Percentiles rank a stretch among this genome's conserved stretches.
phyloP scores from a whole-genome alignment of 257 asterid species.

The Thymus mandschuricus region DNA sequence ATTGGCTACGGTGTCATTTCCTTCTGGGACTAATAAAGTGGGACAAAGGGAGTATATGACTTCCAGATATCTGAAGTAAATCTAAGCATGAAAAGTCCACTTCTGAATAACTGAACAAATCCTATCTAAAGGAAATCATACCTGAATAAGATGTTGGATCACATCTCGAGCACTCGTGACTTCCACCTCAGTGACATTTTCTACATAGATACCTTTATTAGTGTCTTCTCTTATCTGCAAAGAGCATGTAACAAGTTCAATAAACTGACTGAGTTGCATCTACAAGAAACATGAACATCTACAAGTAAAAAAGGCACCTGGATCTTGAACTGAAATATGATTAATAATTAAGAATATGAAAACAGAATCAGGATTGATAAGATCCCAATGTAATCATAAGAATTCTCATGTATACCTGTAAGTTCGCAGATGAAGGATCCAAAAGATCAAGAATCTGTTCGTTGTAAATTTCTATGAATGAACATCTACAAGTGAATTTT shows the following conservation, averaged over 20 bases:
- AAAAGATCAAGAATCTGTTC: slow-evolving; percentile 94
- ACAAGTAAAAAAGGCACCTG: slow-evolving; percentile 7
- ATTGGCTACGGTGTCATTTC: no score
- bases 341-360: neutral
- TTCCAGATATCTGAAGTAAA: neutral
- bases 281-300: slow-evolving; percentile 10
- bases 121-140: slow-evolving; percentile 30
- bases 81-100: neutral
- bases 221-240: slow-evolving; percentile 90
- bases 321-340: slow-evolving; percentile 2
- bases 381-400: neutral
- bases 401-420: slow-evolving; percentile 60
- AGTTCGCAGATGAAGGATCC: slow-evolving; percentile 81
- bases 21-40: no score
- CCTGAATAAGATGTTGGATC: slow-evolving; percentile 95
- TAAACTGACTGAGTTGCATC: neutral
- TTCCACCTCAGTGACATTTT: slow-evolving; percentile 88
- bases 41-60: neutral
- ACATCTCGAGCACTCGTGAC: slow-evolving; percentile 93
- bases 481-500: slow-evolving; percentile 80
- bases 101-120: slow-evolving; percentile 2
- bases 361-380: neutral
- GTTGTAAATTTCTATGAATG: slow-evolving; percentile 92
- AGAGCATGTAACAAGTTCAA: slow-evolving; percentile 22
- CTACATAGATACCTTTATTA: slow-evolving; percentile 93